Evolutionary conservation across 2,329 filamentous ascomycete genomes (phyloP), one percentile per base, ranked within the genome.

Genomic region (Colletotrichum lindemuthianum): DNA sequence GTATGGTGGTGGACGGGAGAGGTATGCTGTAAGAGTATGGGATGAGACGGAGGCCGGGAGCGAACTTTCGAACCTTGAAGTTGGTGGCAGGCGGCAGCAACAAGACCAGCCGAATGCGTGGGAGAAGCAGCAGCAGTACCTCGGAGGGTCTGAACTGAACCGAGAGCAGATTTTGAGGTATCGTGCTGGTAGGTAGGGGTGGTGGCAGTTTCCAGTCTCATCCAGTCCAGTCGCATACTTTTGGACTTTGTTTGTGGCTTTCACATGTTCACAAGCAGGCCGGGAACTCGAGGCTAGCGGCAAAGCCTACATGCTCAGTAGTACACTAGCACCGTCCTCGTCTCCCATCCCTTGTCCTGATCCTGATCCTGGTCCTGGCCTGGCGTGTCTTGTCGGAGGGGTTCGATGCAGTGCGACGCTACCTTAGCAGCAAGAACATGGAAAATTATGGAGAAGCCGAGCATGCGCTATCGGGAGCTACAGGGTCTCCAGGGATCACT

Each of bases 21-120:
- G 47, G 37, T 60, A 65, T 65, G 63, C 58, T 63, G 51, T 58
- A 24, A 52, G 47, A 63, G 60, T 41, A 63, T 65, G 59, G 63
- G 63, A 65, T 65, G 63, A 65, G 63, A 65, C 63, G 63, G 59
- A 65, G 63, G 58, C 63, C 58, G 63, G 63, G 63, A 65, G 63
- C 63, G 59, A 65, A 52, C 63, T 52, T 65, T 52, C 58, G 41
- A 63, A 63, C 63, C 47, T 63, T 61, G 58, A 56, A 51, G 36
- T 39, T 63, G 51, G 63, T 56, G 63, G 56, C 33, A 39, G 24
- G 39, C 36, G 34, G 7, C 34, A 50, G 55, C 58, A 33, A 36
- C 37, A 63, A 41, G 24, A 49, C 24, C 39, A 49, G 16, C 24
- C 34, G 43, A 32, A 33, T 36, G 24, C 15, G 36, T n/a, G 34